Evolutionary conservation across 345 rosid genomes (phyloP).

Genomic region (Erucastrum elatum): DNA sequence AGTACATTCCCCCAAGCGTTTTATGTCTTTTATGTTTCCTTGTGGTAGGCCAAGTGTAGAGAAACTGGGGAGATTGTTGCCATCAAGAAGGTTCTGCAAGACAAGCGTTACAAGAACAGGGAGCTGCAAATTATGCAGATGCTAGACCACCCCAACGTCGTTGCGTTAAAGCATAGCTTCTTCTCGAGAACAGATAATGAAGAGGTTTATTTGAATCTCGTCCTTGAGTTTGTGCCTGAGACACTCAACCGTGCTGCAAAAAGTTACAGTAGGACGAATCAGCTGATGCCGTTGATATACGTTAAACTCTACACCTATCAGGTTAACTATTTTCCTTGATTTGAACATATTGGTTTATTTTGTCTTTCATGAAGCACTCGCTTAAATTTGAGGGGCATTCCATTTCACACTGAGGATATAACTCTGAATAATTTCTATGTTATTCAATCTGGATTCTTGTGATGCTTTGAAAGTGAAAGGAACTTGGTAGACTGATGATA

Average conservation of each 20-base stretch:
- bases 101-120: slow-evolving; percentile 92
- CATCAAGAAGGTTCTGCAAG: slow-evolving; percentile 93
- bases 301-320: slow-evolving; percentile 92
- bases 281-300: slow-evolving; percentile 87
- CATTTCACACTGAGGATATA: background rate
- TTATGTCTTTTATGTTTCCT: slow-evolving; percentile 22
- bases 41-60: slow-evolving; percentile 85
- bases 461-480: slow-evolving; percentile 6
- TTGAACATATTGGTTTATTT: background rate
- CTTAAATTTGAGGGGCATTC: background rate
- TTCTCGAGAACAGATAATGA: slow-evolving; percentile 85
- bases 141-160: slow-evolving; percentile 94
- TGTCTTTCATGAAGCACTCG: slow-evolving; percentile 10
- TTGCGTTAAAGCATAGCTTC: slow-evolving; percentile 80
- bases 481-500: background rate
- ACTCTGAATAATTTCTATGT: no score
- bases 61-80: slow-evolving; percentile 94
- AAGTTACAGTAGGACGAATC: slow-evolving; percentile 72
- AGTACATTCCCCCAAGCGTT: background rate
- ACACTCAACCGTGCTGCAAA: slow-evolving; percentile 79
- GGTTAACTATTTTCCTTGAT: slow-evolving; percentile 47
- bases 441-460: background rate
- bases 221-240: slow-evolving; percentile 92
- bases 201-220: slow-evolving; percentile 88
- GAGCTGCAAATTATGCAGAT: slow-evolving; percentile 94